These are phyloP conservation scores for Erysimum pusillum DNA, from an alignment of 441 rosid species.

Conservation along the genomic window DNA sequence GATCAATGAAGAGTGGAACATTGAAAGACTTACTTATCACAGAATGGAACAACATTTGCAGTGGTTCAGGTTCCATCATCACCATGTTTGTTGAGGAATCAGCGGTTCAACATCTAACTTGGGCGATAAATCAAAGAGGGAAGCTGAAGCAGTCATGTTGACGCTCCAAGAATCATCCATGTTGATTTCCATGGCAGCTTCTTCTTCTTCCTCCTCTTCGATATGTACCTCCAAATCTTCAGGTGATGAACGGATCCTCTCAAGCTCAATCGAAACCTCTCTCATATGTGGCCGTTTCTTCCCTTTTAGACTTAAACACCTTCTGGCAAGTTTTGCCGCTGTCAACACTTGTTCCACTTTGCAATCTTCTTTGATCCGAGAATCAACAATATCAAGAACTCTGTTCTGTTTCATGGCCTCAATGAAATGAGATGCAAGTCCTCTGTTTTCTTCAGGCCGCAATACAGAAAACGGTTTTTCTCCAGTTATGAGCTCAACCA, in stretches of 20 bases:
- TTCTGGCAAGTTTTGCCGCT: slow-evolving; percentile 47
- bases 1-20: not conserved
- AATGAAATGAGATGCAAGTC: slow-evolving; percentile 45
- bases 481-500: slow-evolving; percentile 53
- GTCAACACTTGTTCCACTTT: slow-evolving; percentile 42
- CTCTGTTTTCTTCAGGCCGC: slow-evolving; percentile 46
- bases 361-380: slow-evolving; percentile 30
- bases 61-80: slow-evolving; percentile 18
- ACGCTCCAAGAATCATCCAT: slow-evolving; percentile 41
- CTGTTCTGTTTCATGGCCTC: slow-evolving; percentile 43
- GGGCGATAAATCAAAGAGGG: slow-evolving; percentile 31
- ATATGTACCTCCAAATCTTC: slow-evolving; percentile 12
- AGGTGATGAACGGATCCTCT: slow-evolving; percentile 41
- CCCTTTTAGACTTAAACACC: slow-evolving; percentile 50
- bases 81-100: slow-evolving; percentile 38
- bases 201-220: slow-evolving; percentile 42
- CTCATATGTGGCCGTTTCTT: slow-evolving; percentile 57
- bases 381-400: slow-evolving; percentile 44
- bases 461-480: slow-evolving; percentile 42
- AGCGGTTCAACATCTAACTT: slow-evolving; percentile 36
- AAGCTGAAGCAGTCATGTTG: slow-evolving; percentile 42
- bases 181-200: slow-evolving; percentile 35
- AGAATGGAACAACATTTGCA: not conserved
- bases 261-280: slow-evolving; percentile 50
- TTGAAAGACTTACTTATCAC: not conserved